A percentile compares a stretch with the other conserved stretches of the same genome.
Evolutionary conservation across 2,329 filamentous ascomycete species (phyloP).

Genomic region (Ambrosiella cleistominuta): DNA sequence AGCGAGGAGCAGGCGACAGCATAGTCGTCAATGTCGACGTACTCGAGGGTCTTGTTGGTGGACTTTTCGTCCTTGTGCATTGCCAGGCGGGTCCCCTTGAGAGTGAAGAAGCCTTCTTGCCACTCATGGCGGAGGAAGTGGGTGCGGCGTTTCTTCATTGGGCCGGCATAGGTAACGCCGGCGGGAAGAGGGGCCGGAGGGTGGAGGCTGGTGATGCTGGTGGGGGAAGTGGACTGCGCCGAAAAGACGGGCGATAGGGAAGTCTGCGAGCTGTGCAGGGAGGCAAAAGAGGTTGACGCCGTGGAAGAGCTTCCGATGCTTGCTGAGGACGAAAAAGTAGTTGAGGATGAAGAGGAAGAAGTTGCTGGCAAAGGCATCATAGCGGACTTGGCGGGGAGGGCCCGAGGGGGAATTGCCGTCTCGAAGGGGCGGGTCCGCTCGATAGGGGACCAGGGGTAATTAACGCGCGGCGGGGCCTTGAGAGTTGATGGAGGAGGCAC

Average conservation of each 20-base stretch:
- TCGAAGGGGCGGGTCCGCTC: slow-evolving; percentile 28
- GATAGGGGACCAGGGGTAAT: slow-evolving; percentile 39
- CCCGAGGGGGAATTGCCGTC: slow-evolving; percentile 25
- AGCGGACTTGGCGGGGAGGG: slow-evolving; percentile 14
- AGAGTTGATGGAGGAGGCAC: slow-evolving; percentile 19
- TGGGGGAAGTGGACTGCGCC: slow-evolving; percentile 34
- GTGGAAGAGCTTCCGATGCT: neutral
- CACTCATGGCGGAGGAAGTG: slow-evolving; percentile 82
- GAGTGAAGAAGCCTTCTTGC: slow-evolving; percentile 80
- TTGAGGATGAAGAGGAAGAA: neutral
- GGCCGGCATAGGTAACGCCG: slow-evolving; percentile 57
- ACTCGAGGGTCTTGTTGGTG: slow-evolving; percentile 47
- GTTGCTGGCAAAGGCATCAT: neutral
- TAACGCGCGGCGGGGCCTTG: slow-evolving; percentile 32
- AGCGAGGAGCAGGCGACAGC: slow-evolving; percentile 68
- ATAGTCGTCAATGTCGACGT: slow-evolving; percentile 78
- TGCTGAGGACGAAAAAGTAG: neutral
- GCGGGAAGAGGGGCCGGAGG: slow-evolving; percentile 22
- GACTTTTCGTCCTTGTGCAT: slow-evolving; percentile 50
- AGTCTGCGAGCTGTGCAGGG: slow-evolving; percentile 10
- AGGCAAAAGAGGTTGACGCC: neutral
- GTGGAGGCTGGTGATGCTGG: slow-evolving; percentile 35
- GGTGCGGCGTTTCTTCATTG: slow-evolving; percentile 88
- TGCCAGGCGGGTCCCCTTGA: slow-evolving; percentile 55
- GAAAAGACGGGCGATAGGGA: slow-evolving; percentile 19